Conservation (phyloP, 2,329 filamentous ascomycete genomes). For the Monilinia fructicola region DNA sequence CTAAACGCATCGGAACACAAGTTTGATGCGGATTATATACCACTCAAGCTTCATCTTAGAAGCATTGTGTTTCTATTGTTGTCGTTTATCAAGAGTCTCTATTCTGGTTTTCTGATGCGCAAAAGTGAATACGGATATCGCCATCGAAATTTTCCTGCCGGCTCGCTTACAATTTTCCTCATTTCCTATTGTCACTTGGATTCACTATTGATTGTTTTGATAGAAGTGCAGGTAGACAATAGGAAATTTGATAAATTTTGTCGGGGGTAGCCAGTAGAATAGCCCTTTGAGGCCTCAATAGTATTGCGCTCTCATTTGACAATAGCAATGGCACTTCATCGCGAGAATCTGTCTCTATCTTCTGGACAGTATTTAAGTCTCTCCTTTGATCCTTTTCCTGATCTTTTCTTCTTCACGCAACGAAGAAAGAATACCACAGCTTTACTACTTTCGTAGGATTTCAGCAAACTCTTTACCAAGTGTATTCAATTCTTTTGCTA, state of each 20-base stretch:
- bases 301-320: not conserved
- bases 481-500: not conserved
- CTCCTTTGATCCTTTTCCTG: not conserved
- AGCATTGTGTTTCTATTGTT: not conserved
- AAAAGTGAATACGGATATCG: constrained; percentile 2
- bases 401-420: not conserved
- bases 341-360: not conserved
- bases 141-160: not conserved
- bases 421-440: not conserved
- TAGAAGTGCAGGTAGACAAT: not conserved
- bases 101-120: not conserved
- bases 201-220: not conserved
- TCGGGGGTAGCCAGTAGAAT: not conserved
- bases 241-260: not conserved
- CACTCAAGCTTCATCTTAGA: too few relatives aligned
- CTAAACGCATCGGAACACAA: not conserved
- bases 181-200: not conserved
- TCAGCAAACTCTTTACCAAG: not conserved
- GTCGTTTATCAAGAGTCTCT: not conserved
- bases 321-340: not conserved
- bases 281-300: not conserved
- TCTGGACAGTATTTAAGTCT: not conserved
- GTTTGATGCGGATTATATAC: too few relatives aligned
- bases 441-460: not conserved
- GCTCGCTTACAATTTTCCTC: not conserved